These are phyloP conservation scores for Lathyrus oleraceus DNA, from an alignment of 306 rosid genomes.

Conservation along the genomic window DNA sequence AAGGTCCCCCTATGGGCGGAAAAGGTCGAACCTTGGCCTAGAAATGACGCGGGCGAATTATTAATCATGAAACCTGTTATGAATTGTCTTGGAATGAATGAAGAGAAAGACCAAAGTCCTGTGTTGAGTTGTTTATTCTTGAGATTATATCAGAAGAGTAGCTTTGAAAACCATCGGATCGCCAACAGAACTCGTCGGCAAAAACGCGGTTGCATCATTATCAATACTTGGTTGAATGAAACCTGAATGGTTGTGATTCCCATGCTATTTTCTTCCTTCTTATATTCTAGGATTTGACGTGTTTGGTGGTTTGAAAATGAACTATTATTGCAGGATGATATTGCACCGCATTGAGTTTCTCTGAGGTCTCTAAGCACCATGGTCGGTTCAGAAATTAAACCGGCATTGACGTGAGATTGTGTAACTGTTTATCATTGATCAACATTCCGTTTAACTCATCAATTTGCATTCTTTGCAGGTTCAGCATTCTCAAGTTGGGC, in stretches of 20 bases:
- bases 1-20: constrained; percentile 82
- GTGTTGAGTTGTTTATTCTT: constrained; percentile 46
- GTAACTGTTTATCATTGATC: too few relatives aligned
- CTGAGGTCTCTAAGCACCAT: too few relatives aligned
- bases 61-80: constrained; percentile 46
- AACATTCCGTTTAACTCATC: too few relatives aligned
- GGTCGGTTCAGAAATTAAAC: too few relatives aligned
- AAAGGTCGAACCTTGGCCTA: constrained; percentile 55
- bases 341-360: too few relatives aligned
- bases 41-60: constrained; percentile 45
- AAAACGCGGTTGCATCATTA: constrained; percentile 55
- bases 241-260: constrained; percentile 38
- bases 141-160: constrained; percentile 55
- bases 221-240: constrained; percentile 49
- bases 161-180: constrained; percentile 59
- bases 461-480: too few relatives aligned
- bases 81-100: constrained; percentile 63
- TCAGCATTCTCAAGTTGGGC: too few relatives aligned
- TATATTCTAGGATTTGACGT: too few relatives aligned
- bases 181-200: constrained; percentile 60
- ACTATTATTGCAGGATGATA: too few relatives aligned
- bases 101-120: constrained; percentile 79
- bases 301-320: too few relatives aligned
- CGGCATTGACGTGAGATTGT: too few relatives aligned
- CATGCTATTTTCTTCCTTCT: too few relatives aligned